phyloP scores from a whole-genome alignment of 441 rosid genomes.

The Cnidoscolus chayamansa region DNA sequence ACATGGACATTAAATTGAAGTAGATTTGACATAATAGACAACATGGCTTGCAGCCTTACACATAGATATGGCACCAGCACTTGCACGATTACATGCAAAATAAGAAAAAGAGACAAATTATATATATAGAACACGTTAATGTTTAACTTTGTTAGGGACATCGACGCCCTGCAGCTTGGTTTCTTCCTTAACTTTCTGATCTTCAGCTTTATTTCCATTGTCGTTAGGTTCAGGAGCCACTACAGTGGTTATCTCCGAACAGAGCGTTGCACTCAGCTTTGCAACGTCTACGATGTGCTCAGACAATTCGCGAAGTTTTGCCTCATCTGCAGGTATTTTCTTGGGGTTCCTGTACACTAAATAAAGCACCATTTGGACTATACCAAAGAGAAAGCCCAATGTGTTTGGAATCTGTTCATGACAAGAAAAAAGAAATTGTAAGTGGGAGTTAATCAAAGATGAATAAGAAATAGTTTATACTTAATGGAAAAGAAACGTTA shows the following conservation, averaged over 20 bases:
- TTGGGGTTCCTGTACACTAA: constrained; percentile 51
- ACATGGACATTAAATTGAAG: neutral
- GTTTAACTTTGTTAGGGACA: constrained; percentile 11
- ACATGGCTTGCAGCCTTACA: constrained; percentile 8
- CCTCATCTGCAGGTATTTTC: constrained; percentile 36
- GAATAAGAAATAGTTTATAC: neutral
- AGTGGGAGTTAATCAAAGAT: neutral
- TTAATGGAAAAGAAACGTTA: neutral
- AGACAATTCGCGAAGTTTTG: constrained; percentile 46
- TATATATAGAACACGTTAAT: neutral
- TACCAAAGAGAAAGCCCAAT: constrained; percentile 67
- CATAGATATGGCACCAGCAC: constrained; percentile 1
- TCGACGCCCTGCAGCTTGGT: constrained; percentile 1
- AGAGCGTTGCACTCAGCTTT: constrained; percentile 38
- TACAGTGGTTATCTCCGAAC: constrained; percentile 35
- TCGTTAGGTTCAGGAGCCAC: constrained; percentile 30
- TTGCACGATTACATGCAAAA: constrained; percentile 5
- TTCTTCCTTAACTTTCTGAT: constrained; percentile 12
- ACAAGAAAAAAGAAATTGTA: neutral
- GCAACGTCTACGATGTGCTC: constrained; percentile 59
- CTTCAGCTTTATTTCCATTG: constrained; percentile 22
- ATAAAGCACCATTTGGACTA: constrained; percentile 73
- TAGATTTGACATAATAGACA: neutral
- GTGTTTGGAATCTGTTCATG: constrained; percentile 68
- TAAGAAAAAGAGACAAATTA: no score